phyloP scores from a whole-genome alignment of 495 filamentous ascomycete species.

The Neurospora sp. region DNA sequence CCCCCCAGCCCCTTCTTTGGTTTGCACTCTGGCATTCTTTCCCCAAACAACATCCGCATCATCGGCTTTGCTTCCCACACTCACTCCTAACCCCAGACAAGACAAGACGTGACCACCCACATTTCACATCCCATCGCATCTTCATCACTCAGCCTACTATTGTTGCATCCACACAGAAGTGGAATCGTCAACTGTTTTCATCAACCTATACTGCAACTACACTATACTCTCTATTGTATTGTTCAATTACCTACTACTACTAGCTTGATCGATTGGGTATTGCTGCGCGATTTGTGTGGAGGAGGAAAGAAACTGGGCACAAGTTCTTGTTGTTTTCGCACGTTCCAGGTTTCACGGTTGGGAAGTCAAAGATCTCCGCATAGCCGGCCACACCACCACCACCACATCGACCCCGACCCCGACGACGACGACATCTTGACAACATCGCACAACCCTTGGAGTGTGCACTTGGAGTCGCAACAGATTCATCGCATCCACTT shows the following conservation, averaged over 20 bases:
- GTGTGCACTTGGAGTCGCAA: not conserved
- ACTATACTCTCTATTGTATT: not conserved
- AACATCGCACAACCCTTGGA: not conserved
- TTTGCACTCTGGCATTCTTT: not conserved
- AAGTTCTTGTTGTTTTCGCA: not conserved
- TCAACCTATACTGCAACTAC: not conserved
- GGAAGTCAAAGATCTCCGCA: not conserved
- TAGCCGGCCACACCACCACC: not conserved
- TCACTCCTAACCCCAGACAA: not conserved
- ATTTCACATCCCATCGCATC: slow-evolving; percentile 1
- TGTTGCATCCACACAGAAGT: not conserved
- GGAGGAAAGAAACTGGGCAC: not conserved
- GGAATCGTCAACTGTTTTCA: not conserved
- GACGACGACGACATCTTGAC: not conserved
- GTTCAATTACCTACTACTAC: not conserved
- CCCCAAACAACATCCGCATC: slow-evolving; percentile 2
- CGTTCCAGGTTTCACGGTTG: not conserved
- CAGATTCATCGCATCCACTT: not conserved
- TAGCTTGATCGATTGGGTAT: not conserved
- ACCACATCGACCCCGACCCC: not conserved
- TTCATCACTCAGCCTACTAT: not conserved
- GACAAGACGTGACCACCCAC: not conserved
- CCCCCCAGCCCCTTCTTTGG: slow-evolving; percentile 9
- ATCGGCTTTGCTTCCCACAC: not conserved
- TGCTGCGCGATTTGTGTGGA: not conserved